Evolutionary conservation across 768 basidiomycete species (phyloP).

Genomic region (Boletus vinaceobasis): DNA sequence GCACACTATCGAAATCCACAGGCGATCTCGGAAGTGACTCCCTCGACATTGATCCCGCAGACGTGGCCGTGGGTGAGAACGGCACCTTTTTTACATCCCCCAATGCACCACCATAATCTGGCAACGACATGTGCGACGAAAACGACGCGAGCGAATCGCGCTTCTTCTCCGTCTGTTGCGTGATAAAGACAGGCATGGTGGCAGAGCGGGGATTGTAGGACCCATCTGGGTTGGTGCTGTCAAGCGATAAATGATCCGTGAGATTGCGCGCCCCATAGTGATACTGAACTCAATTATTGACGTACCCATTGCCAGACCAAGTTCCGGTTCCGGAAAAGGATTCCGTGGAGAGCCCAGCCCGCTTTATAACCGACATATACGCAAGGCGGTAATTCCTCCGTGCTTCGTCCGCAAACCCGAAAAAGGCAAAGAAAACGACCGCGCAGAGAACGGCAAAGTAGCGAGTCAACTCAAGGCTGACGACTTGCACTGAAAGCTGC

Average conservation of each 20-base stretch:
- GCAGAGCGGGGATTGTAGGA: constrained; percentile 21
- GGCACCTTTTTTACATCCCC: constrained; percentile 21
- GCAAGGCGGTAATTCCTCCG: constrained; percentile 50
- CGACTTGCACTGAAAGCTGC: constrained; percentile 4
- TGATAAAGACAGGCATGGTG: constrained; percentile 44
- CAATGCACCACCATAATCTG: constrained; percentile 38
- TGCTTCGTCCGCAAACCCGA: constrained; percentile 69
- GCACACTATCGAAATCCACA: constrained; percentile 11
- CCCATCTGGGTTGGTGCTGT: constrained; percentile 23
- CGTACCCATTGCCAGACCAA: constrained; percentile 28
- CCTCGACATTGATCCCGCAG: constrained; percentile 23
- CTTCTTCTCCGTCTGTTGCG: constrained; percentile 42
- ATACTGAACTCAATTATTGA: not conserved
- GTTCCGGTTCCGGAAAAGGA: constrained; percentile 21
- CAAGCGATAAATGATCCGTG: not conserved
- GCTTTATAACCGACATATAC: constrained; percentile 36
- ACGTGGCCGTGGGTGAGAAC: constrained; percentile 21
- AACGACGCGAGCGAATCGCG: constrained; percentile 49
- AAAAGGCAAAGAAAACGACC: constrained; percentile 63
- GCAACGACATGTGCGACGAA: constrained; percentile 41
- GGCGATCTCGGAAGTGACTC: constrained; percentile 26
- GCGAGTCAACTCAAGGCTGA: constrained; percentile 40
- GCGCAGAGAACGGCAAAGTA: constrained; percentile 50
- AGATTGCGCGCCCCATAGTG: not conserved
- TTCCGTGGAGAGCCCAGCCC: constrained; percentile 32